These are phyloP conservation scores for Pleurozium schreberi DNA, from an alignment of 225 moss, liverwort and hornwort genomes.

Conservation along the genomic window DNA sequence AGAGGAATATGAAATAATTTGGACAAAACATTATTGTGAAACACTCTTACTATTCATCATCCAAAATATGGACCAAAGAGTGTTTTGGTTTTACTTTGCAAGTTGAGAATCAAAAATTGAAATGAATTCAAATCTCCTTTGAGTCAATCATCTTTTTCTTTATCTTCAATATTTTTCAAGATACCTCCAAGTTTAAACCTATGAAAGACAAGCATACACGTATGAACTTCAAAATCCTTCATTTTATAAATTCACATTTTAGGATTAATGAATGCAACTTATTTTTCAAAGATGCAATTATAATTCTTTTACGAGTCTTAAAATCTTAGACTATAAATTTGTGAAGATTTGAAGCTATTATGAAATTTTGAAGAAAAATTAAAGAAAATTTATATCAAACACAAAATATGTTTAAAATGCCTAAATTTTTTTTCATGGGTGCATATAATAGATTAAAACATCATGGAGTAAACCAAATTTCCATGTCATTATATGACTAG, in stretches of 20 bases:
- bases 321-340: not conserved
- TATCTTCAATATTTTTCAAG: not conserved
- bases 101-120: not conserved
- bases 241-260: not conserved
- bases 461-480: not conserved
- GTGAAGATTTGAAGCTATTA: too few species aligned
- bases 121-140: not conserved
- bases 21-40: not conserved
- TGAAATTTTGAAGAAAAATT: not conserved
- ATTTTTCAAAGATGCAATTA: not conserved
- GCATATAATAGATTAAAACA: not conserved
- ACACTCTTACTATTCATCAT: not conserved
- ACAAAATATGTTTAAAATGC: not conserved
- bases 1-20: not conserved
- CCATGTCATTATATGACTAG: not conserved
- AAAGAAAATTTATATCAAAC: not conserved
- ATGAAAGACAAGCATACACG: accelerated
- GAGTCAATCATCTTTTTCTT: not conserved
- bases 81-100: accelerated
- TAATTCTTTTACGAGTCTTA: not conserved
- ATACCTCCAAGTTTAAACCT: not conserved
- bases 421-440: accelerated
- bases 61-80: not conserved
- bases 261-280: not conserved
- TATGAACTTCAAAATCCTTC: not conserved